phyloP scores from a whole-genome alignment of 1,284 basidiomycete species.

The Tausonia pullulans region DNA sequence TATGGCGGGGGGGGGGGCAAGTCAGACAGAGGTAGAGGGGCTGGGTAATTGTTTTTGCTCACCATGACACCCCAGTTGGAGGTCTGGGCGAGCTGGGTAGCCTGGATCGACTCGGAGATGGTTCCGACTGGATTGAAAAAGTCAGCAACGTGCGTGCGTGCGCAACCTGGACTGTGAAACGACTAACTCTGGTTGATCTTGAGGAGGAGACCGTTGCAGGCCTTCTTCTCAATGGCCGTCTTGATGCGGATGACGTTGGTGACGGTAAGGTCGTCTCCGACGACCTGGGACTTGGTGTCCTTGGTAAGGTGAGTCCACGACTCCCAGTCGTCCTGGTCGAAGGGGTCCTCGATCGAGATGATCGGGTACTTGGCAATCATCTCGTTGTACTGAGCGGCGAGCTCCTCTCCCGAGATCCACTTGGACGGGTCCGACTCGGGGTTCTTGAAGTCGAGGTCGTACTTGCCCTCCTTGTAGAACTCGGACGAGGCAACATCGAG shows the following conservation, averaged over 20 bases:
- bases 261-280: constrained; percentile 96
- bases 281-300: constrained; percentile 54
- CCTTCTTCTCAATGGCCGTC: constrained; percentile 72
- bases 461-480: constrained; percentile 99
- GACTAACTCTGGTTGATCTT: constrained; percentile 50
- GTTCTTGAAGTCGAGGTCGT: constrained; percentile 63
- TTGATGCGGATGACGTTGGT: constrained; percentile 98
- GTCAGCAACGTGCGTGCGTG: background rate
- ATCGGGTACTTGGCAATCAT: constrained; percentile 90
- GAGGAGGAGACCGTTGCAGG: constrained; percentile 96
- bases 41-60: too few species aligned
- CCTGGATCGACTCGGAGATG: constrained; percentile 83
- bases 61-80: constrained; percentile 96
- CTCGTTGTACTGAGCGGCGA: constrained; percentile 82
- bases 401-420: constrained; percentile 86
- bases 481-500: constrained; percentile 99
- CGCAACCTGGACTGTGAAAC: background rate
- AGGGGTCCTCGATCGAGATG: constrained; percentile 96
- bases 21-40: too few species aligned
- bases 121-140: constrained; percentile 67
- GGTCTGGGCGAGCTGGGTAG: constrained; percentile 87
- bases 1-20: too few species aligned
- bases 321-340: constrained; percentile 99
- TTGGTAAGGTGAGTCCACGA: constrained; percentile 89
- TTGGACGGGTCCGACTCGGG: constrained; percentile 95